phyloP scores from a whole-genome alignment of 2,329 filamentous ascomycete genomes.

The Ophiostoma novo-ulmi region DNA sequence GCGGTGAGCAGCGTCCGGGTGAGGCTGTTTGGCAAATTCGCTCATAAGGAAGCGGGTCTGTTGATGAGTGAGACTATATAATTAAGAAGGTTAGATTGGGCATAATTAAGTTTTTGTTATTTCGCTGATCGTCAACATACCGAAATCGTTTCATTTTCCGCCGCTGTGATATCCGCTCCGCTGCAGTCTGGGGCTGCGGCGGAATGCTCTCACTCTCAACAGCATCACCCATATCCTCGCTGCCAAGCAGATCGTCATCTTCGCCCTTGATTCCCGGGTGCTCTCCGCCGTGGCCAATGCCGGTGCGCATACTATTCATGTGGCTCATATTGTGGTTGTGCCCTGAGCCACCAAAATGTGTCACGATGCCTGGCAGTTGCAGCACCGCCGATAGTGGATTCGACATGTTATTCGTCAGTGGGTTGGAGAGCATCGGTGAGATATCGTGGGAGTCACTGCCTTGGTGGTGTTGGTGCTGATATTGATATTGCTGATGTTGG shows the following conservation, averaged over 20 bases:
- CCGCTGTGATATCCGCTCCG: conserved; percentile 53
- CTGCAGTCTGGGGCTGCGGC: conserved; percentile 46
- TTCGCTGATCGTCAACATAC: conserved; percentile 38
- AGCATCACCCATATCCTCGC: conserved; percentile 53
- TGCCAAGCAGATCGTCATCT: conserved; percentile 50
- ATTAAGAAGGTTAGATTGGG: background rate
- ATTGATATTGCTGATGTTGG: background rate
- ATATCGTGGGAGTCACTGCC: conserved; percentile 1
- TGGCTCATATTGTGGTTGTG: conserved; percentile 28
- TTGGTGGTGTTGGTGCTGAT: conserved; percentile 4
- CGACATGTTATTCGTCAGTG: conserved; percentile 26
- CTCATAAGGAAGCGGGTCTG: conserved; percentile 98
- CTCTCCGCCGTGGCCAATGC: conserved; percentile 32
- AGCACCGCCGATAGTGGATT: conserved; percentile 39
- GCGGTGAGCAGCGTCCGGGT: conserved; percentile 85
- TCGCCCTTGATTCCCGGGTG: conserved; percentile 43
- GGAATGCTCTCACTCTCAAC: conserved; percentile 39
- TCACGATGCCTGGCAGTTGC: conserved; percentile 33
- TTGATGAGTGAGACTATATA: conserved; percentile 75
- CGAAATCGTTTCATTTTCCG: conserved; percentile 76
- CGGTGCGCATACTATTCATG: conserved; percentile 27
- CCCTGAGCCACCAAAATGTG: conserved; percentile 19
- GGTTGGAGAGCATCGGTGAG: conserved; percentile 9
- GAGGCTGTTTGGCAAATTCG: conserved; percentile 90
- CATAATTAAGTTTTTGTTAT: background rate